Percentiles rank a stretch among this genome's conserved stretches.
Conservation (phyloP, 176 grass and related monocot species). For the Aegilops sharonensis region DNA sequence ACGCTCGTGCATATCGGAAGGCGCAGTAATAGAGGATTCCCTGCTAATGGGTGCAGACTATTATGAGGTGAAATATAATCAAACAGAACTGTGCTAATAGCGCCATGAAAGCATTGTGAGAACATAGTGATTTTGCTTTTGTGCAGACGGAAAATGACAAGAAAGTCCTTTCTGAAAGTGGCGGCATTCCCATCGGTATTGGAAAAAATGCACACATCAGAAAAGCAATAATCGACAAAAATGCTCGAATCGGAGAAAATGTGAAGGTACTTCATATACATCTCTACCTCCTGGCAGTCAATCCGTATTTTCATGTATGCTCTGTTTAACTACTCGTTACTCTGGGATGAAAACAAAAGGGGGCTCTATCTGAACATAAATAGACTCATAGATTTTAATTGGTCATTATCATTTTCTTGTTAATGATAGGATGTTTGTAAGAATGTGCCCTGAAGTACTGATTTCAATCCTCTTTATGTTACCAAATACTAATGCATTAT, state of each 20-base stretch:
- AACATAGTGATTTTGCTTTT: slow-evolving; percentile 17
- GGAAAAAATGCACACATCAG: slow-evolving; percentile 86
- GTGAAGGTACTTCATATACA: slow-evolving; percentile 61
- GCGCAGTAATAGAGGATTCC: slow-evolving; percentile 86
- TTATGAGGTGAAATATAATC: slow-evolving; percentile 69
- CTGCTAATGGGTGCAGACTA: slow-evolving; percentile 98
- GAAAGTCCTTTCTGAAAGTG: slow-evolving; percentile 59
- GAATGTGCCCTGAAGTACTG: neutral
- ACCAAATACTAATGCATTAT: neutral
- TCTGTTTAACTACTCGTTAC: slow-evolving; percentile 4
- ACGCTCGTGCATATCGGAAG: slow-evolving; percentile 91
- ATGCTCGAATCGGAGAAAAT: slow-evolving; percentile 95
- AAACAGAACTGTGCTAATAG: neutral
- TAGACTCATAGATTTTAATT: neutral
- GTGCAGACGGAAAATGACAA: slow-evolving; percentile 80
- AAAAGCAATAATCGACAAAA: slow-evolving; percentile 97
- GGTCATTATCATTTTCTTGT: neutral
- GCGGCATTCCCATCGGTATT: slow-evolving; percentile 87
- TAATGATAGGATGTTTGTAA: neutral
- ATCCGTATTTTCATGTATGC: neutral
- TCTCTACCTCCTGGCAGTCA: neutral
- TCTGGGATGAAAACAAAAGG: neutral
- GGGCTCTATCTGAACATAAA: neutral
- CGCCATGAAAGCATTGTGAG: neutral
- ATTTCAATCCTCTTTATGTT: neutral